These are phyloP conservation scores for Rhododendron williamsianum DNA, from an alignment of 148 eudicot genomes.

Conservation along the genomic window DNA sequence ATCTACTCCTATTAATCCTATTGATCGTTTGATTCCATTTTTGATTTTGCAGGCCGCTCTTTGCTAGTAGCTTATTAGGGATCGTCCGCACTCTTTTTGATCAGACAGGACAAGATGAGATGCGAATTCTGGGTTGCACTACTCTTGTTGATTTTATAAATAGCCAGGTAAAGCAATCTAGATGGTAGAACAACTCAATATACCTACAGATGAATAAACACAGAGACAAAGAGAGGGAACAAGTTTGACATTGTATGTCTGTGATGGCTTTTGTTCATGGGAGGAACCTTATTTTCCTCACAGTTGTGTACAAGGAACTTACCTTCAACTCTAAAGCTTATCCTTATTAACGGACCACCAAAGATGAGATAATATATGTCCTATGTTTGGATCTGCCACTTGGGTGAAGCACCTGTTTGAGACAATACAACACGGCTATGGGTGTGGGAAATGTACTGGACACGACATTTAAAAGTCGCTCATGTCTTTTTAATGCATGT, in stretches of 20 bases:
- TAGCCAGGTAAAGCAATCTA: conserved; percentile 49
- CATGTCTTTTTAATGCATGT: background rate
- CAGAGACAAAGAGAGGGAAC: background rate
- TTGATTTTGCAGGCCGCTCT: conserved; percentile 65
- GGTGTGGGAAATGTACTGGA: background rate
- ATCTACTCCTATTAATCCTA: background rate
- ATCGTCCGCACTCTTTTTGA: conserved; percentile 67
- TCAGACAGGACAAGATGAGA: conserved; percentile 48
- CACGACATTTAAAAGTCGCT: background rate
- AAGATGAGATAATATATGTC: background rate
- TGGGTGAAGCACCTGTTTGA: background rate
- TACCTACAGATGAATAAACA: background rate
- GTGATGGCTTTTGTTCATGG: background rate
- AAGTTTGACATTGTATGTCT: background rate
- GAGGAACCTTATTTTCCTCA: background rate
- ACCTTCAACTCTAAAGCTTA: background rate
- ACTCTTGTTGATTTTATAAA: conserved; percentile 69
- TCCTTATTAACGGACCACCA: background rate
- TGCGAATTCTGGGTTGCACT: conserved; percentile 69
- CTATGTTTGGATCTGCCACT: background rate
- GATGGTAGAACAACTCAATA: background rate
- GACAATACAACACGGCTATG: background rate
- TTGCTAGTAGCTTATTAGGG: conserved; percentile 67
- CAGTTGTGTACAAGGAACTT: background rate
- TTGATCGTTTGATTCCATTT: background rate